phyloP scores from a whole-genome alignment of 2,329 filamentous ascomycete species.

The Cucurbitaria berberidis region DNA sequence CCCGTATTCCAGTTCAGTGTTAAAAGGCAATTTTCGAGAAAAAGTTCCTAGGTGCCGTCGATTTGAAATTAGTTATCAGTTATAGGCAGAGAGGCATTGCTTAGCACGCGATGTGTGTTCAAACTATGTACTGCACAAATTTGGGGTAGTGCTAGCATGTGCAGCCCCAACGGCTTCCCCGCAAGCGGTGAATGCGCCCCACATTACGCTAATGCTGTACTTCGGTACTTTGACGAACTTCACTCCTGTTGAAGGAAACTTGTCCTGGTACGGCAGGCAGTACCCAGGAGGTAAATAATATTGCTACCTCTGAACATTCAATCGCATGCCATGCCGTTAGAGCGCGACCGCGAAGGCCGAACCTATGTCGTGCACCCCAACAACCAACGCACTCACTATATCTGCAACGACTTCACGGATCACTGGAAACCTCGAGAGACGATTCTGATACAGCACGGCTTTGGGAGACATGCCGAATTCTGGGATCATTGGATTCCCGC shows the following conservation, averaged over 20 bases:
- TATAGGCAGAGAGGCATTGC: background rate
- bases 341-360: slow-evolving; percentile 25
- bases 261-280: too few relatives aligned
- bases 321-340: slow-evolving; percentile 22
- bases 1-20: background rate
- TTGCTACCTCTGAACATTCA: background rate
- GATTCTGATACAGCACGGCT: slow-evolving; percentile 49
- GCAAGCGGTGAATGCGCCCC: slow-evolving; percentile 12
- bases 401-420: slow-evolving; percentile 34
- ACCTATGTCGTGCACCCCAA: slow-evolving; percentile 39
- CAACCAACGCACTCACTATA: slow-evolving; percentile 42
- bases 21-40: background rate
- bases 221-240: background rate
- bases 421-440: slow-evolving; percentile 44
- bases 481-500: slow-evolving; percentile 49
- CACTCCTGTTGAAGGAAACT: background rate
- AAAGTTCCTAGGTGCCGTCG: background rate
- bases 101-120: background rate
- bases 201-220: background rate
- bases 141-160: background rate
- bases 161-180: slow-evolving; percentile 12
- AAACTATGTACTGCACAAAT: background rate
- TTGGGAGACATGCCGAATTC: slow-evolving; percentile 42
- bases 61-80: background rate
- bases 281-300: too few relatives aligned